Percentiles rank a stretch among this genome's conserved stretches.
These are phyloP conservation scores for Cornus controversa DNA, from an alignment of 148 eudicot genomes.

Conservation along the genomic window DNA sequence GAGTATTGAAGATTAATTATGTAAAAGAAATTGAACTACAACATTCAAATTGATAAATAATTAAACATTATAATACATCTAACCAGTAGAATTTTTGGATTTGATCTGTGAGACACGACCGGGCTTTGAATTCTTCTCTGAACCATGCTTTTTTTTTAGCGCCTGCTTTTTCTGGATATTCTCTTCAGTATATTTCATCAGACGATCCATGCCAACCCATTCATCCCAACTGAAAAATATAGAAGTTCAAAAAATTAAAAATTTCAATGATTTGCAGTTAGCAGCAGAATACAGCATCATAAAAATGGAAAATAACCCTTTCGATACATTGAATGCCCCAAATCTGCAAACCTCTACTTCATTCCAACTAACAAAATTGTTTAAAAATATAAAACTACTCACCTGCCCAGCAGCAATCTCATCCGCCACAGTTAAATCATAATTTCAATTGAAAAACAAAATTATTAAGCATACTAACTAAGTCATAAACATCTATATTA, in stretches of 20 bases:
- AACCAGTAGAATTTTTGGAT: slow-evolving; percentile 30
- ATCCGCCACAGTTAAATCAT: neutral
- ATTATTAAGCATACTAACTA: neutral
- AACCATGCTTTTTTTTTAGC: slow-evolving; percentile 18
- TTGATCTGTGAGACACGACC: slow-evolving; percentile 23
- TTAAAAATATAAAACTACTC: neutral
- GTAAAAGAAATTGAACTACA: too few relatives aligned
- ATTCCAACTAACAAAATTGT: neutral
- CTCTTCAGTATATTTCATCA: slow-evolving; percentile 49
- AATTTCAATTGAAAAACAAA: neutral
- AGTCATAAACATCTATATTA: neutral
- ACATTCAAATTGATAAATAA: neutral
- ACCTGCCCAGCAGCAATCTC: neutral
- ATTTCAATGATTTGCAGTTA: too few relatives aligned
- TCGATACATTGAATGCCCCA: neutral
- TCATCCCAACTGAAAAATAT: slow-evolving; percentile 61
- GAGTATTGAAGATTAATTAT: too few relatives aligned
- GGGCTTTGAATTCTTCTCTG: slow-evolving; percentile 23
- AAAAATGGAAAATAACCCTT: slow-evolving; percentile 8
- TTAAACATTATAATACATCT: neutral
- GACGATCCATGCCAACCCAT: slow-evolving; percentile 49
- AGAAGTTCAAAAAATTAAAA: neutral
- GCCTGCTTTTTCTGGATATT: slow-evolving; percentile 32
- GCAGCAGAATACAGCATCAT: neutral
- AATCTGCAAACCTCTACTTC: neutral